Evolutionary conservation across 345 rosid species (phyloP), one percentile per base, ranked within the genome.

Genomic region (Microthlaspi erraticum): DNA sequence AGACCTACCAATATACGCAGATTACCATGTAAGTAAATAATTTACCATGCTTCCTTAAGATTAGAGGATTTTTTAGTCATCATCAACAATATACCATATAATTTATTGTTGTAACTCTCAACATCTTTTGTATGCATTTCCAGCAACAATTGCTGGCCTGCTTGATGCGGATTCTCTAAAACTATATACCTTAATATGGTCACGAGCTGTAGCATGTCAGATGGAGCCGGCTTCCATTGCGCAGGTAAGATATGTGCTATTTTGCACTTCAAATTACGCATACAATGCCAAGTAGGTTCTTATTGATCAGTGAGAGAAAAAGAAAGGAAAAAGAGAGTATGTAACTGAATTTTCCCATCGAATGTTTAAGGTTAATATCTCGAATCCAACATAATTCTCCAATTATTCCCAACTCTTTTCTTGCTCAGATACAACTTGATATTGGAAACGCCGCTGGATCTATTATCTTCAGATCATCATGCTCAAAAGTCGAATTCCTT

Each of bases 111-210:
- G 23, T 78, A 66, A 74, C 39, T 13, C 26, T 37, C 17, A 38
- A 29, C 50, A 32, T 70, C 44, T 72, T 76, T 46, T 73, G 26
- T 60, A 58, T 66, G 63, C 32, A 54, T 73, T 83, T 77, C 57
- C 75, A 94, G 99, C 87, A 48, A 83, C 65, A 80, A 81, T 94
- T 62, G 79, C 68, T 75, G 84, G 83, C 66, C 72, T 79, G 72
- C 91, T 94, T 72, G 99, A 91, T 78, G 90, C 84, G 71, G 99
- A 94, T 84, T 76, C 90, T 56, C 74, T 94, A 83, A 94, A 88
- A 83, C 76, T 94, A 58, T 94, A 94, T 80, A 76, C 90, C 50
- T 91, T 94, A 74, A 88, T 94, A 67, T 94, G 99, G 99, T 80
- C 95, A 63, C 83, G 99, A 55, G 84, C 96, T 11, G 12, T 94